Evolutionary conservation across 495 filamentous ascomycete species (phyloP).

Genomic region (Penicillium tannophilum): DNA sequence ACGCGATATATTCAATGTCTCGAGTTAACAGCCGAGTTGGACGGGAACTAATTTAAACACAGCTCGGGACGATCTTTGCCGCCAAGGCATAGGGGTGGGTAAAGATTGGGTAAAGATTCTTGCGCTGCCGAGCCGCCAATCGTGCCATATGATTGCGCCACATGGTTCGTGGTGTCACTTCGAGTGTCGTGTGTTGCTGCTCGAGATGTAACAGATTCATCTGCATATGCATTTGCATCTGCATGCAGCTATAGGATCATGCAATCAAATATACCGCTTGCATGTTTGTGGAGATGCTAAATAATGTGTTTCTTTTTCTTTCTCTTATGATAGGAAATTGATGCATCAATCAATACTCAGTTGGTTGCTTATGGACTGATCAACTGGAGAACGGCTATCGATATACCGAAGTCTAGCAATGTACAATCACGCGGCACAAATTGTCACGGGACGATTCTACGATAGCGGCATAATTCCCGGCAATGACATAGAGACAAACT

Average conservation of each 20-base stretch:
- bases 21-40: constrained; percentile 2
- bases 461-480: background rate
- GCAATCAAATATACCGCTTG: background rate
- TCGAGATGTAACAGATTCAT: background rate
- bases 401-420: background rate
- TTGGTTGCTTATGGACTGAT: background rate
- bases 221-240: background rate
- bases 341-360: background rate
- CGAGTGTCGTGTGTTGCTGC: background rate
- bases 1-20: background rate
- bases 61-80: background rate
- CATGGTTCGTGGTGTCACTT: constrained; percentile 9
- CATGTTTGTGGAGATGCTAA: background rate
- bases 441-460: background rate
- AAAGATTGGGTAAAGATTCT: constrained; percentile 17
- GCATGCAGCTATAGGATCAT: background rate
- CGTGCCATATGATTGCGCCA: constrained; percentile 10
- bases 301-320: background rate
- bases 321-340: background rate
- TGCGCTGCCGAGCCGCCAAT: constrained; percentile 13
- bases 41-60: constrained; percentile 3
- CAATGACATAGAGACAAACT: background rate
- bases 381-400: background rate
- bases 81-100: constrained; percentile 14
- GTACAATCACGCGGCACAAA: background rate